Percentiles rank a stretch among this genome's conserved stretches.
These are phyloP conservation scores for Nosema granulosis DNA, from an alignment of 371 early-diverging fungal species.

Conservation along the genomic window DNA sequence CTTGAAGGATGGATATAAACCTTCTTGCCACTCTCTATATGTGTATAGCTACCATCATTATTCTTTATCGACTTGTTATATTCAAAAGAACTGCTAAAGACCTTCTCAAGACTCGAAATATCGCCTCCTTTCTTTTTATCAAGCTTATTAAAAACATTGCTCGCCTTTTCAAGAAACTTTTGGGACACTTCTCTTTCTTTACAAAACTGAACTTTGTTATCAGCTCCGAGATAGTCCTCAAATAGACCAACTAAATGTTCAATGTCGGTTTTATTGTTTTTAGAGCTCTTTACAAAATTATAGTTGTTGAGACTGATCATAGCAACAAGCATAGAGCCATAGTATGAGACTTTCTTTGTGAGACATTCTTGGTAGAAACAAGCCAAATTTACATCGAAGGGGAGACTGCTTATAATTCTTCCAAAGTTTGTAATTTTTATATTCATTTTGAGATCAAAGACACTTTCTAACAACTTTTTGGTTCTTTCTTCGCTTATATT, in stretches of 20 bases:
- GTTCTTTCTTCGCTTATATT: too few species aligned
- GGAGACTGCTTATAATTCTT: conserved; percentile 41
- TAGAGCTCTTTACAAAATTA: conserved; percentile 50
- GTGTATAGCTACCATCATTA: conserved; percentile 55
- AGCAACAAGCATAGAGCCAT: conserved; percentile 45
- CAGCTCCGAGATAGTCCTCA: conserved; percentile 33
- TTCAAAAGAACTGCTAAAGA: conserved; percentile 55
- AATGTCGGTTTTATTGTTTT: conserved; percentile 41
- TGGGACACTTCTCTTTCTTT: conserved; percentile 23
- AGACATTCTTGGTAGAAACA: conserved; percentile 49
- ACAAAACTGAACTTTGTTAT: conserved; percentile 53
- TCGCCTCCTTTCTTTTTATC: conserved; percentile 43
- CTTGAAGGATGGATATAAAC: conserved; percentile 60
- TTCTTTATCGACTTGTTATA: conserved; percentile 55
- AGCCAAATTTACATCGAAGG: conserved; percentile 53
- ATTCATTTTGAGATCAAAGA: background rate
- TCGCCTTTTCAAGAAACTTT: conserved; percentile 45
- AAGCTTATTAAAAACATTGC: conserved; percentile 28
- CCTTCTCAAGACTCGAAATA: conserved; percentile 28
- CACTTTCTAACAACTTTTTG: background rate
- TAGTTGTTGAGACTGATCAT: conserved; percentile 56
- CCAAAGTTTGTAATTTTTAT: conserved; percentile 57
- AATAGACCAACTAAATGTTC: conserved; percentile 41
- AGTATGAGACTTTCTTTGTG: conserved; percentile 14
- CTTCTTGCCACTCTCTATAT: background rate